Base-by-base conservation (phyloP, 768 basidiomycete genomes). In the Suillus weaverae region DNA sequence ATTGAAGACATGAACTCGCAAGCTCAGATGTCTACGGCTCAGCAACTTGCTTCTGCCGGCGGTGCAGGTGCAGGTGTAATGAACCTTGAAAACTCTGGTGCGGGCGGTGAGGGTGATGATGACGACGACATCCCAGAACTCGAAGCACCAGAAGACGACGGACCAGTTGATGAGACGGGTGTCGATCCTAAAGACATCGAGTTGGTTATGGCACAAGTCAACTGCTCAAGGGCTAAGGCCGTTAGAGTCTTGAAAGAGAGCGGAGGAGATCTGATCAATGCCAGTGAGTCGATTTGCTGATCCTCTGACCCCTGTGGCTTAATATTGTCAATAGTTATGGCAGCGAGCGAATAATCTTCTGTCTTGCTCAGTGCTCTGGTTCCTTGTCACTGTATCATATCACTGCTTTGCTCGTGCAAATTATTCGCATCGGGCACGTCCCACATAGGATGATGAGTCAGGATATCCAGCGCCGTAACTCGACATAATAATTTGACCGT, bases 111-210 rank as follows among this genome's bases (percentile, higher is more conserved):
- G 44, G 86, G 83, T 36, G 90, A 88, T 38, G 89, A 88, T 35
- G 86, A 86, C 2, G 92, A 93, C 44, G 91, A 93, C 48, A 85
- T 92, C 60, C 95, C 94, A 62, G 91, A 94, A 71, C 86, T 92
- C 26, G 93, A 94, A 79, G 88, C 86, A 9, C 82, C 86, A 18
- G 92, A 92, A 48, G 94, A 94, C 64, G 92, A 92, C 67, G 94
- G 85, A 11, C 85, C 87, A 54, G 81, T 92, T 22, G 93, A 95
- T 71, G 94, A 95, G 81, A 90, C 89, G 30, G 94, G 91, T 46
- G 85, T 98, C 66, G 95, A 97, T 69, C 85, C 92, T 55, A 95
- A 95, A 78, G 97, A 99, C 76, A 94, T 97, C 69, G 95, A 97
- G 66, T 86, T 97, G 62, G 93, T 99, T 61, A 94, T 98, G 84